Base-by-base conservation (phyloP, 768 basidiomycete genomes). In the Leucocoprinus leucothites region DNA sequence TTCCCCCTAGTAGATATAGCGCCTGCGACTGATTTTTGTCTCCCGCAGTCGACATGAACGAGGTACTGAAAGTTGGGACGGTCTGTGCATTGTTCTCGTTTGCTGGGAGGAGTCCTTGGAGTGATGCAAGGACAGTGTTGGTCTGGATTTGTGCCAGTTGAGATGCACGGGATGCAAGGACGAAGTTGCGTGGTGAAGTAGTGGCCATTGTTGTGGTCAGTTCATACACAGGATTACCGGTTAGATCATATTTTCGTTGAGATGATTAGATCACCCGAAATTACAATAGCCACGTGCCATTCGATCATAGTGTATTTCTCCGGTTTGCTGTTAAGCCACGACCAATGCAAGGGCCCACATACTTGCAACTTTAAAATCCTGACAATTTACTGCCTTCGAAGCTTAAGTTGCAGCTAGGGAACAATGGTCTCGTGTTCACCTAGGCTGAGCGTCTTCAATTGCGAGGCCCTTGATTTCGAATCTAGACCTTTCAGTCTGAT, bases 71-170 rank as follows among this genome's bases (percentile, higher is more conserved):
- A 26, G 64, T 71, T 16, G 75, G 74, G 11, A 60, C 61, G 2
- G 66, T 53, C n/a, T 24, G 38, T 28, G 58, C 63, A 56, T 65
- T 63, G 44, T 59, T 54, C 50, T 82, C 78, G 6, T 67, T 56
- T 38, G 73, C 63, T 9, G 89, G 85, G 67, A 84, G 84, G 3
- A 76, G 69, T 21, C 74, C 68, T 41, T 80, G 71, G 52, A 98
- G 81, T 2, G 80, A 73, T 48, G 80, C 81, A 51, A 85, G 74
- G 41, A 94, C 93, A 52, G 82, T 80, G 65, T 91, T 84, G 16
- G 95, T 93, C 70, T 98, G 96, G 62, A 92, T 80, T 69, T 91
- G 84, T 3, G 96, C 95, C 9, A 98, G 85, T 64, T 92, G 83
- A 2, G 92, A 94, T 40, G 82, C 83, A 36, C 96, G 81, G 9